Conservation (phyloP, 768 basidiomycete genomes). For the Boletus edulis region DNA sequence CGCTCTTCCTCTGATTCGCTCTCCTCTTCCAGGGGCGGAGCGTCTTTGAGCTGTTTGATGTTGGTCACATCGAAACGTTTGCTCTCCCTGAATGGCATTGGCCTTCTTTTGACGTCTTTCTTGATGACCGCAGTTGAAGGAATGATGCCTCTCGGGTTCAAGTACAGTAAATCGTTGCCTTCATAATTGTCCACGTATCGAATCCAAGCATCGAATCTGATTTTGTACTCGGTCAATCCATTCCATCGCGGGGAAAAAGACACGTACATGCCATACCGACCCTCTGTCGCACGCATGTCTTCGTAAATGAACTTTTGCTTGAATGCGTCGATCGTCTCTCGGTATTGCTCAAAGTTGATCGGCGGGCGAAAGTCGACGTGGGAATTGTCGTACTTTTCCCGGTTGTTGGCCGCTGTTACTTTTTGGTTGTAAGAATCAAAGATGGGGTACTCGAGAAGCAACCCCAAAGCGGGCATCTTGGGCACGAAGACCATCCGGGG, state of each 20-base stretch:
- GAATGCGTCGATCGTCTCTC: constrained; percentile 72
- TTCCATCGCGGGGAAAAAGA: neutral
- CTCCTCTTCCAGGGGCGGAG: constrained; percentile 32
- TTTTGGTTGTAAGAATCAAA: constrained; percentile 75
- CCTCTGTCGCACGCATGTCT: constrained; percentile 83
- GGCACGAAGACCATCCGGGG: constrained; percentile 79
- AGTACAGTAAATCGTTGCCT: constrained; percentile 74
- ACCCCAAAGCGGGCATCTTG: constrained; percentile 93
- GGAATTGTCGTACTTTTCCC: constrained; percentile 43
- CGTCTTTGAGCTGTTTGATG: constrained; percentile 30
- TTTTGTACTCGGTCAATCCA: neutral
- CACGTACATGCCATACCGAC: constrained; percentile 71
- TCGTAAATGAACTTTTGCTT: constrained; percentile 86
- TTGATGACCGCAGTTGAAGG: constrained; percentile 67
- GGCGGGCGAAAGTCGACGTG: constrained; percentile 65
- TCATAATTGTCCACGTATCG: constrained; percentile 70
- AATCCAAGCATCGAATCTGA: constrained; percentile 84
- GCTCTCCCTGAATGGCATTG: constrained; percentile 66
- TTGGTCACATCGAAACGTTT: constrained; percentile 64
- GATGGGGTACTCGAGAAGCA: constrained; percentile 85
- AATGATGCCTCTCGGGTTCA: constrained; percentile 76
- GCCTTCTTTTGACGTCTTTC: constrained; percentile 49
- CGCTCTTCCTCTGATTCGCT: constrained; percentile 44
- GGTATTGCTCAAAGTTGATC: constrained; percentile 69
- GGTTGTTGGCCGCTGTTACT: constrained; percentile 41